These are phyloP conservation scores for Neurospora intermedia DNA, from an alignment of 495 filamentous ascomycete species.

Conservation along the genomic window DNA sequence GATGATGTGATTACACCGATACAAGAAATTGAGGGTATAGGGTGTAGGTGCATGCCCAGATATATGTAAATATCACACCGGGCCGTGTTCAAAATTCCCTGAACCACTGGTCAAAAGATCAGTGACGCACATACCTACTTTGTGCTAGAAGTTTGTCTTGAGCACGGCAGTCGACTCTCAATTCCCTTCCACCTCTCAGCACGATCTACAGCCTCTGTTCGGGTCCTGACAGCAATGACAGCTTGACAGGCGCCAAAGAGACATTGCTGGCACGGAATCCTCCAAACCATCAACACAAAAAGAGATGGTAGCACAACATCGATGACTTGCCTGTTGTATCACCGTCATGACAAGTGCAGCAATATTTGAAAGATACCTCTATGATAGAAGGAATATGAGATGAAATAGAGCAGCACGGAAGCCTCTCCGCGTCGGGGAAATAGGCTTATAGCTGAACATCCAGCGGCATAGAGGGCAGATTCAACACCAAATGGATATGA, in stretches of 20 bases:
- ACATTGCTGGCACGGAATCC: background rate
- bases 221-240: background rate
- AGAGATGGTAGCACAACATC: background rate
- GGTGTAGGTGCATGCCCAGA: background rate
- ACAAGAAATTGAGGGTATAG: background rate
- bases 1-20: background rate
- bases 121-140: too few species aligned
- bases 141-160: too few species aligned
- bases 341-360: background rate
- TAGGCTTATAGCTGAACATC: background rate
- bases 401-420: background rate
- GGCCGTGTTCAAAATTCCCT: background rate
- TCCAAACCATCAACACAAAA: background rate
- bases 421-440: background rate
- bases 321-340: background rate
- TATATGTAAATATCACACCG: background rate
- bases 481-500: background rate
- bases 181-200: background rate
- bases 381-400: background rate
- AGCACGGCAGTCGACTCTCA: too few species aligned
- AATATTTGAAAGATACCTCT: background rate
- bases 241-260: background rate
- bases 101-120: background rate
- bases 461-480: background rate
- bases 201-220: background rate